Conservation (phyloP, 257 asterid genomes). For the Lycium barbarum region DNA sequence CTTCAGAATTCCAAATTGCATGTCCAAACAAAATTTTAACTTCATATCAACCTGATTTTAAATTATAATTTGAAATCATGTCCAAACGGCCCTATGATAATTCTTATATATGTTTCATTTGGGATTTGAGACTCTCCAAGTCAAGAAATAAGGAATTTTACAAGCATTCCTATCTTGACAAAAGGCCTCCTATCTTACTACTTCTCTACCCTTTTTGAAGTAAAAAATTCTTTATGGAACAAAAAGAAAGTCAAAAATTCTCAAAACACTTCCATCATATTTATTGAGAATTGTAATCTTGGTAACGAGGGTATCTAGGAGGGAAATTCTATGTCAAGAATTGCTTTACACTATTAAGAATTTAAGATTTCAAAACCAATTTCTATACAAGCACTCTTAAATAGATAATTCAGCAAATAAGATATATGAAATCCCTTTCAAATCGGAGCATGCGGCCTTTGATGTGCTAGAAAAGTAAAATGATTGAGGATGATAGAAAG, state of each 20-base stretch:
- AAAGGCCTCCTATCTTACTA: background rate
- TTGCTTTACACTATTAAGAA: background rate
- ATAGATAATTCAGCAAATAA: background rate
- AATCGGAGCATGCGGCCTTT: background rate
- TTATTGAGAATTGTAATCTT: background rate
- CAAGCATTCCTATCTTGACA: background rate
- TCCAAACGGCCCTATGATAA: background rate
- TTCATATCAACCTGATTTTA: too few species aligned
- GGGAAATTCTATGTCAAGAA: background rate
- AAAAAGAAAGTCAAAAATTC: background rate
- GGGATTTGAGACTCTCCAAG: background rate
- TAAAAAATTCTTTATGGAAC: background rate
- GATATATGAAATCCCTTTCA: background rate
- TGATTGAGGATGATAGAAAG: conserved; percentile 4
- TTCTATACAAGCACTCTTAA: background rate
- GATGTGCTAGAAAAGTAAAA: conserved; percentile 19
- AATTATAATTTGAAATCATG: too few species aligned
- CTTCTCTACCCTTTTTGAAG: background rate
- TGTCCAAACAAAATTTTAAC: too few species aligned
- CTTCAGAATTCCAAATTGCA: too few species aligned
- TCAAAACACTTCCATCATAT: background rate
- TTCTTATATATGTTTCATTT: background rate
- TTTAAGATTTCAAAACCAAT: background rate
- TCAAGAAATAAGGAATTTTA: background rate
- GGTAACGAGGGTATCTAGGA: background rate